Conservation (phyloP, 2,329 filamentous ascomycete genomes). For the Penicillium hordei region DNA sequence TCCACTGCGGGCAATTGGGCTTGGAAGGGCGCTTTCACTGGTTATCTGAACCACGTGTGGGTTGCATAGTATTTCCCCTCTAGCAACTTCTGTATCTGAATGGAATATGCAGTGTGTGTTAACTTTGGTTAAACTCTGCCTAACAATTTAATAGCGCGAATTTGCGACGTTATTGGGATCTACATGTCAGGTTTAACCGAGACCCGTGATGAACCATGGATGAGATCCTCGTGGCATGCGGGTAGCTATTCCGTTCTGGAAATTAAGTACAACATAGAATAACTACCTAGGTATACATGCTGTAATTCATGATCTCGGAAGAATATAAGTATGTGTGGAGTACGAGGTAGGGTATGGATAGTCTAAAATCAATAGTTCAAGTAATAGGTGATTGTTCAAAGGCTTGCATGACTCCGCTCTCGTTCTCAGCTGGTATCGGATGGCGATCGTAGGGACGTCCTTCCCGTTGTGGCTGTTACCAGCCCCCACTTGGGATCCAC, state of each 20-base stretch:
- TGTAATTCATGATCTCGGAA: neutral
- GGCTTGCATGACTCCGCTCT: neutral
- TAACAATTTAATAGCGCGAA: neutral
- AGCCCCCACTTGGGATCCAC: neutral
- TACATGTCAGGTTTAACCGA: neutral
- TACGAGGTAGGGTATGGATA: neutral
- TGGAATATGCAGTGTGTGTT: neutral
- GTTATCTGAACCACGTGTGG: neutral
- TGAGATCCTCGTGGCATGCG: neutral
- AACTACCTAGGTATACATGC: no score
- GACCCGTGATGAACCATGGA: neutral
- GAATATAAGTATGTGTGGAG: neutral
- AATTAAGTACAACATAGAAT: no score
- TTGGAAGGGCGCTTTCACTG: neutral
- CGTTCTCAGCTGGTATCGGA: neutral
- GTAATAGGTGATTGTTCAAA: neutral
- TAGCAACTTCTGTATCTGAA: neutral
- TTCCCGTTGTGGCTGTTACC: neutral
- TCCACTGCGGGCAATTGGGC: neutral
- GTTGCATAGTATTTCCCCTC: neutral
- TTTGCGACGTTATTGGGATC: constrained; percentile 1
- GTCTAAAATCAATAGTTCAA: neutral
- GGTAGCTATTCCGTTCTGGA: neutral
- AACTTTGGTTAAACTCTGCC: no score
- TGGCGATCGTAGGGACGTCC: constrained; percentile 4